Evolutionary conservation across 805 yeast species (phyloP).

Genomic region (Saccharomycopsis olivae): DNA sequence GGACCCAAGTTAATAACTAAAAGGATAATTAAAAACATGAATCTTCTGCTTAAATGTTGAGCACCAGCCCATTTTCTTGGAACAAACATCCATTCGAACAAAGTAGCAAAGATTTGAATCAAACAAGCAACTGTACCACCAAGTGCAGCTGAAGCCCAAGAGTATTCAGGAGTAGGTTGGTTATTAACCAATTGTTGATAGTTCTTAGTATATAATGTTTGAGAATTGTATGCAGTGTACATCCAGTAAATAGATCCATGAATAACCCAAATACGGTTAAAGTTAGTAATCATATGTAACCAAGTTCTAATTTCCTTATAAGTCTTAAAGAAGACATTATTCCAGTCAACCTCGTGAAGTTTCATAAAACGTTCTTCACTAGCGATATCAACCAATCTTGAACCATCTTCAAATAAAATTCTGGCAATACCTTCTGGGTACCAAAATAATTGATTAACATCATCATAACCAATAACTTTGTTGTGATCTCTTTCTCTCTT

Average conservation of each 20-base stretch:
- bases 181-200: conserved; percentile 76
- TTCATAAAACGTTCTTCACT: conserved; percentile 80
- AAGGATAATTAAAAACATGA: conserved; percentile 59
- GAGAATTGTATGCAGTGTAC: conserved; percentile 88
- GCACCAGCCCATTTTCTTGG: conserved; percentile 99
- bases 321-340: conserved; percentile 86
- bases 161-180: conserved; percentile 79
- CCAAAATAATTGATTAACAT: conserved; percentile 98
- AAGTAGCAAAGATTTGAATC: conserved; percentile 78
- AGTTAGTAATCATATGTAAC: conserved; percentile 91
- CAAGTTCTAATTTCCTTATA: conserved; percentile 94
- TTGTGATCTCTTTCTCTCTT: conserved; percentile 64
- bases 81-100: conserved; percentile 90
- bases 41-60: conserved; percentile 85
- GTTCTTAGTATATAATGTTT: conserved; percentile 79
- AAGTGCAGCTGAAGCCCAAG: conserved; percentile 88
- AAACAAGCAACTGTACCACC: conserved; percentile 83
- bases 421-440: conserved; percentile 97
- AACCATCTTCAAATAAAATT: conserved; percentile 83
- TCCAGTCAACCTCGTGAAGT: conserved; percentile 91
- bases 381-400: conserved; percentile 84
- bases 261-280: conserved; percentile 96
- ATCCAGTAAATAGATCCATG: conserved; percentile 90
- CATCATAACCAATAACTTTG: conserved; percentile 82
- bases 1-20: conserved; percentile 74